Percentiles rank a stretch among this genome's conserved stretches.
Evolutionary conservation across 345 rosid species (phyloP).

Genomic region (Abelmoschus esculentus): DNA sequence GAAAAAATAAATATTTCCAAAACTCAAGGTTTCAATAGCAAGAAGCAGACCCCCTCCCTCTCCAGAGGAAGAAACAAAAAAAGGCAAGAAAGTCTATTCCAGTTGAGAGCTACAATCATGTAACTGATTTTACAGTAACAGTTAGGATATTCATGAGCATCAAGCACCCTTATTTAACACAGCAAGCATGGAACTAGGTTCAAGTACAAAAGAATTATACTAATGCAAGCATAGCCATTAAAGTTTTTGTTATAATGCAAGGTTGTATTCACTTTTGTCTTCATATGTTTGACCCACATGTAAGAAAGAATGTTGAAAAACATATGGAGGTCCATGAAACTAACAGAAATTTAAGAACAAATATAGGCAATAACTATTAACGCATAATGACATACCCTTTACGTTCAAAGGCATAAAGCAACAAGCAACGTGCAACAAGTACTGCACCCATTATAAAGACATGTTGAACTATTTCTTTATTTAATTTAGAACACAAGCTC

Average conservation of each 20-base stretch:
- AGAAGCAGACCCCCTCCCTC: neutral
- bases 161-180: neutral
- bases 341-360: neutral
- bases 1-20: conserved; percentile 8
- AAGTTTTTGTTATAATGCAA: neutral
- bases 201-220: neutral
- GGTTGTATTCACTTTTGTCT: neutral
- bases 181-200: neutral
- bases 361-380: neutral
- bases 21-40: conserved; percentile 2
- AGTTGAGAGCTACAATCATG: neutral
- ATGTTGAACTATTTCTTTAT: neutral
- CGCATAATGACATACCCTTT: neutral
- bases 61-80: neutral
- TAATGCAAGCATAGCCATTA: neutral
- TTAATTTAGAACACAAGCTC: neutral
- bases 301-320: neutral
- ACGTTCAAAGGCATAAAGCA: neutral
- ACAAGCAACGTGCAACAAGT: neutral
- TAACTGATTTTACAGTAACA: neutral
- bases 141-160: neutral
- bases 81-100: neutral
- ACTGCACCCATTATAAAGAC: neutral
- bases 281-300: neutral
- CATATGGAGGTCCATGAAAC: neutral